Evolutionary conservation across 495 filamentous ascomycete species (phyloP), one percentile per base, ranked within the genome.

Genomic region (Podospora bellae-mahoneyi): DNA sequence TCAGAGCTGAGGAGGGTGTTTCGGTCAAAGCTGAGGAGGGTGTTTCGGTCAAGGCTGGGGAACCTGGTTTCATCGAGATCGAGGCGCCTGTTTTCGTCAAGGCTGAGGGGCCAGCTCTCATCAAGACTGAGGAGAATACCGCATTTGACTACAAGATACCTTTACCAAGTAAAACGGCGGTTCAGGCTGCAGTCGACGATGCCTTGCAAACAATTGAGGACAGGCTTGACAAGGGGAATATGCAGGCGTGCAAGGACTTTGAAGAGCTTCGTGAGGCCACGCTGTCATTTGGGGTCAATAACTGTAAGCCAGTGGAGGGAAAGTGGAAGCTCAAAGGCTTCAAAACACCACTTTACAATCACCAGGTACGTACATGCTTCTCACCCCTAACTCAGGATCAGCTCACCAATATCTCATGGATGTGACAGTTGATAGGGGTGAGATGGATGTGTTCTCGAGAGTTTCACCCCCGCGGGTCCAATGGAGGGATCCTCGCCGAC

Each of bases 391-490:
- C 7, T 48, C 2, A 48, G 6, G 6, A 48, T 48, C 39, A 13
- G 39, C 39, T 5, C 9, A 48, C 39, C 13, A 48, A 48, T 13
- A 10, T 48, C 2, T 6, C 39, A 48, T 48, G 2, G 13, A 48
- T 16, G 15, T 10, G 9, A 48, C 88, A 90, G 69, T 66, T 90
- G 19, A 66, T 86, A 1, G 86, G 84, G 19, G 80, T 79, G 4
- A 81, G 80, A 0, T 89, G 84, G 75, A 90, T 90, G 88, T 70
- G 85, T 13, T 69, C 79, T 1, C 79, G 86, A 26, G 89, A 91
- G 66, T 74, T 79, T 4, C 79, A 73, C 0, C 28, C 61, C 0
- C 30, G 68, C 0, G 64, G 71, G 15, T 85, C 86, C 0, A 73
- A 73, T 26, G 87, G 88, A 0, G 87, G 88, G 0, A 75, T 91